A percentile compares a stretch with the other conserved stretches of the same genome.
Conservation (phyloP, 768 basidiomycete species). For the Hydnomerulius pinastri region DNA sequence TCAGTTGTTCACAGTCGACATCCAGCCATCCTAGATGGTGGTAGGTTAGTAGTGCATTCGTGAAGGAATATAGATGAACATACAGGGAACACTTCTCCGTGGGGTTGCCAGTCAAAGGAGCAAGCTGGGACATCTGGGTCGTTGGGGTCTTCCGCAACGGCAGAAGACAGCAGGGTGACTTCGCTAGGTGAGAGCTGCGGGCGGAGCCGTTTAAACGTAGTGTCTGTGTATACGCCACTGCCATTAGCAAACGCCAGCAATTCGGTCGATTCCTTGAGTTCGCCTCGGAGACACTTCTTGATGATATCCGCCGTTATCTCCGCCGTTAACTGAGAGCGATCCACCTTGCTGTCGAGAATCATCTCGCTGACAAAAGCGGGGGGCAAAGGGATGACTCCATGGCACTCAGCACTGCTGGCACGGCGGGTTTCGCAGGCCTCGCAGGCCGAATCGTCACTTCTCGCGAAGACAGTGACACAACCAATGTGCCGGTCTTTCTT, state of each 20-base stretch:
- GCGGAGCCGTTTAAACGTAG: conserved; percentile 5
- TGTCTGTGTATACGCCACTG: not conserved
- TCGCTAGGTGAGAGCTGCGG: conserved; percentile 21
- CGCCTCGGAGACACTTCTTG: conserved; percentile 13
- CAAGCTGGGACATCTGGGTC: conserved; percentile 18
- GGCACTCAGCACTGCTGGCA: conserved; percentile 11
- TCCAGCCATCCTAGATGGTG: not conserved
- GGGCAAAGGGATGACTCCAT: conserved; percentile 28
- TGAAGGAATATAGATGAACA: not conserved
- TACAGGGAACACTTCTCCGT: conserved; percentile 22
- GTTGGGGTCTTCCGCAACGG: conserved; percentile 19
- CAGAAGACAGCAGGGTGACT: conserved; percentile 20
- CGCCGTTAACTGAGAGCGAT: conserved; percentile 5
- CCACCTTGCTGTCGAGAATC: conserved; percentile 11
- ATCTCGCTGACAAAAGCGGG: conserved; percentile 21
- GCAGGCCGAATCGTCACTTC: conserved; percentile 24
- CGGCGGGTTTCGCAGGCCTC: conserved; percentile 25
- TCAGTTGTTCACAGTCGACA: no score
- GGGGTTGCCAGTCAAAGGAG: conserved; percentile 24
- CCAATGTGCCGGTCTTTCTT: conserved; percentile 18
- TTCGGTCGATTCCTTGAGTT: conserved; percentile 17
- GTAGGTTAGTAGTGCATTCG: not conserved
- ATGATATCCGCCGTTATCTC: conserved; percentile 12
- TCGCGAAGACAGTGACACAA: conserved; percentile 24
- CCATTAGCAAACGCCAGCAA: conserved; percentile 20